phyloP scores from a whole-genome alignment of 257 asterid genomes.

The Solanum rostratum region DNA sequence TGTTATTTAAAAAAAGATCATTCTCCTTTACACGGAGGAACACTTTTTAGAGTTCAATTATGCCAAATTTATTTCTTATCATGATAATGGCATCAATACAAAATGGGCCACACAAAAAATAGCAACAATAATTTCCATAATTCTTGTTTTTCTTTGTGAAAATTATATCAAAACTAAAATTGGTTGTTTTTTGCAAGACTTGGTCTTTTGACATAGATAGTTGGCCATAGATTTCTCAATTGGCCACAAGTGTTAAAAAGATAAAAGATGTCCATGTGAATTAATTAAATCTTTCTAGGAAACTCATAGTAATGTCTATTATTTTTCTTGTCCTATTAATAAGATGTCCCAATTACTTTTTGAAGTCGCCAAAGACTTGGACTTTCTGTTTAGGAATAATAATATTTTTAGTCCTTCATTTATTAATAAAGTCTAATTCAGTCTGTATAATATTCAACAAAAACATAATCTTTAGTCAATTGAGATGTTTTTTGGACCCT shows the following conservation, averaged over 20 bases:
- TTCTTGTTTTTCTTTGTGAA: too few species aligned
- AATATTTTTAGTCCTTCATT: not conserved
- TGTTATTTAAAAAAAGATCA: too few species aligned
- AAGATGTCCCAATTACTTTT: not conserved
- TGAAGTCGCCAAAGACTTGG: not conserved
- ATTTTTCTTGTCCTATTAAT: not conserved
- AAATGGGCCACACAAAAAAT: not conserved
- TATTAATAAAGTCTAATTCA: not conserved
- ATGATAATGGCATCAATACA: not conserved
- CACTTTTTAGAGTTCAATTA: not conserved
- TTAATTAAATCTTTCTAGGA: not conserved
- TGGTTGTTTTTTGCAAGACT: not conserved
- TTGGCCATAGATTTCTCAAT: not conserved
- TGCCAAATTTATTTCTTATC: not conserved
- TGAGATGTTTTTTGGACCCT: not conserved
- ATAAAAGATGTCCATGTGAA: not conserved
- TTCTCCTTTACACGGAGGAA: too few species aligned
- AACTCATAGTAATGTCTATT: not conserved
- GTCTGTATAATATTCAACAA: too few species aligned
- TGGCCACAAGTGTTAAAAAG: not conserved
- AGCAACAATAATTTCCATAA: not conserved
- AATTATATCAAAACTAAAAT: not conserved
- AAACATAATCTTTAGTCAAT: too few species aligned
- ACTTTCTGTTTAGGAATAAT: not conserved
- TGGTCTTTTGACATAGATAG: not conserved